phyloP scores from a whole-genome alignment of 805 yeast species.

The Starmerella ratchasimensis region DNA sequence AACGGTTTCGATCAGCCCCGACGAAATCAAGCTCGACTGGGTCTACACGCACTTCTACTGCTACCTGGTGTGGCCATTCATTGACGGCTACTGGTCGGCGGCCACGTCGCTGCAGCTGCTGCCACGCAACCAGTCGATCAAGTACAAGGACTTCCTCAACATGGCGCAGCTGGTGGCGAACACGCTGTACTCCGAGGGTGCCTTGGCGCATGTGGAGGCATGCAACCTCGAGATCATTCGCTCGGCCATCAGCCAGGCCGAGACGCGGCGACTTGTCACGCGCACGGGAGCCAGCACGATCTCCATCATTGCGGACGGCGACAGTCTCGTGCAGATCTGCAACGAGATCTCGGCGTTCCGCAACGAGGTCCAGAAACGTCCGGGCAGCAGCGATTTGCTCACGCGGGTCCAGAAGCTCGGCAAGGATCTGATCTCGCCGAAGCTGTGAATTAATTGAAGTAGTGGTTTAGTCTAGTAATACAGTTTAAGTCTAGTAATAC shows the following conservation, averaged over 20 bases:
- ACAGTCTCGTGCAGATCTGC: slow-evolving; percentile 22
- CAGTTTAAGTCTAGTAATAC: too few relatives aligned
- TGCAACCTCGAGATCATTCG: slow-evolving; percentile 30
- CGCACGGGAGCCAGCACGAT: slow-evolving; percentile 13
- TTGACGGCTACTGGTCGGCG: slow-evolving; percentile 33
- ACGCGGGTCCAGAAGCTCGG: slow-evolving; percentile 7
- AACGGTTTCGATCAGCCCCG: slow-evolving; percentile 12
- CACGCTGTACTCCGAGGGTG: slow-evolving; percentile 33
- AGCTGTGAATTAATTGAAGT: slow-evolving; percentile 1
- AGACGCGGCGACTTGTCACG: slow-evolving; percentile 24
- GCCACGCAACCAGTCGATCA: slow-evolving; percentile 22
- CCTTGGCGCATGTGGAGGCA: slow-evolving; percentile 30
- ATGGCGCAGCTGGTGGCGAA: slow-evolving; percentile 30
- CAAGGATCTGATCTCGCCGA: slow-evolving; percentile 4
- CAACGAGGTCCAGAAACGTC: slow-evolving; percentile 22
- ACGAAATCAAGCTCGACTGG: slow-evolving; percentile 17
- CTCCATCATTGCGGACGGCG: slow-evolving; percentile 1
- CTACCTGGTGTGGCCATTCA: slow-evolving; percentile 32
- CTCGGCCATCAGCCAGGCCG: slow-evolving; percentile 27
- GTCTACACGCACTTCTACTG: slow-evolving; percentile 31
- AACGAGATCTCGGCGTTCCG: slow-evolving; percentile 27
- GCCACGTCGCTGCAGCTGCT: slow-evolving; percentile 27
- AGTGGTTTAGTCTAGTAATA: too few relatives aligned
- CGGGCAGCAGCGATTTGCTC: slow-evolving; percentile 6
- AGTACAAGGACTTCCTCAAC: slow-evolving; percentile 24